These are phyloP conservation scores for Colletotrichum plurivorum DNA, from an alignment of 2,329 filamentous ascomycete genomes.

Conservation along the genomic window DNA sequence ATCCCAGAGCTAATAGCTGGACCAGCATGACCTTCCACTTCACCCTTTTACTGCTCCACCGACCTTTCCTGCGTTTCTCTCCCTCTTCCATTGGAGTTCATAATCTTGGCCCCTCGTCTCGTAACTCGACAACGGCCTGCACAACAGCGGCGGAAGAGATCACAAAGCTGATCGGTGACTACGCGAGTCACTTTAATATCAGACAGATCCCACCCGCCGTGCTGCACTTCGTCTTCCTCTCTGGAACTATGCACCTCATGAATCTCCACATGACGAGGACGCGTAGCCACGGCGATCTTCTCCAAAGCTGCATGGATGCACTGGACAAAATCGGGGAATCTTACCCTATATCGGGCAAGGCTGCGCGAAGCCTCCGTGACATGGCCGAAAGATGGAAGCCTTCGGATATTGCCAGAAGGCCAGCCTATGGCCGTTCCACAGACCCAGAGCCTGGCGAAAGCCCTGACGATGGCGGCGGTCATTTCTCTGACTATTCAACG, in stretches of 20 bases:
- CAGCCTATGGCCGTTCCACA: not conserved
- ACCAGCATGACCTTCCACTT: slow-evolving; percentile 29
- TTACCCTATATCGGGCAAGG: slow-evolving; percentile 13
- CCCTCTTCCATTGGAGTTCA: not conserved
- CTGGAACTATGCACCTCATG: slow-evolving; percentile 23
- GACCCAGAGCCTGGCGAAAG: not conserved
- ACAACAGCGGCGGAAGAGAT: slow-evolving; percentile 17
- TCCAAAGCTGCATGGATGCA: slow-evolving; percentile 13
- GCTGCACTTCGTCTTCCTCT: slow-evolving; percentile 27
- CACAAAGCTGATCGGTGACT: not conserved
- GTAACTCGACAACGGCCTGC: not conserved
- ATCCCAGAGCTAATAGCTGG: not conserved
- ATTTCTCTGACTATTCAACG: not conserved
- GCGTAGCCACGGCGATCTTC: not conserved
- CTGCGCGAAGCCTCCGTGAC: not conserved
- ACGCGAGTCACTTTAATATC: slow-evolving; percentile 11
- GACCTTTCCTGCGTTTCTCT: slow-evolving; percentile 16
- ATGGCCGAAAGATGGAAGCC: slow-evolving; percentile 12
- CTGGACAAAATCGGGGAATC: slow-evolving; percentile 13
- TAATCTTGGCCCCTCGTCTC: no score
- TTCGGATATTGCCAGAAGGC: not conserved
- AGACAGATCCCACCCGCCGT: slow-evolving; percentile 21
- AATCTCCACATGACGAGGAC: not conserved
- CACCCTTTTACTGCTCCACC: slow-evolving; percentile 21
- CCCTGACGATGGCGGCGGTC: not conserved